Base-by-base conservation (phyloP, 345 rosid genomes). In the Gossypium australe region DNA sequence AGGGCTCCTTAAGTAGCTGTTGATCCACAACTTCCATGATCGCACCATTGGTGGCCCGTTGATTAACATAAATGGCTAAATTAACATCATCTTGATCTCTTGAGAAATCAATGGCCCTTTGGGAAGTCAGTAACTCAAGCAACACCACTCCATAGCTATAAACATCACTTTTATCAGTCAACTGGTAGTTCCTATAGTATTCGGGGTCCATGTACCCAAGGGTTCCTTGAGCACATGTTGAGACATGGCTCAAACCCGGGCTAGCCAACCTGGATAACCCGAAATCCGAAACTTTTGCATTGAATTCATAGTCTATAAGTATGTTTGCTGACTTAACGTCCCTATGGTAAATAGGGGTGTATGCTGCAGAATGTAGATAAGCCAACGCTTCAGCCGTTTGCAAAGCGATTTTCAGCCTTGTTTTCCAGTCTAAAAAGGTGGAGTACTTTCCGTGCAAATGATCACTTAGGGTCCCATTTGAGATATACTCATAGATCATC, bases 191-290 rank as follows among this genome's bases (percentile, higher is more conserved):
- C 17, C 87, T 82, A 51, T 85, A 89, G 79, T 87, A 87, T 27
- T 87, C 90, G 8, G 89, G 90, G 72, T 89, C 93, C 57, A 89
- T 69, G 82, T 89, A 89, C 14, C 93, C 93, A 1, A 89, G 58
- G 9, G 93, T 87, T 17, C 91, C 93, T 34, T 86, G 91, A 34
- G 90, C 91, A 77, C 90, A 87, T 16, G 93, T 87, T 7, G 93
- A 87, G 16, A 87, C 89, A 75, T 89, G 93, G 66, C 89, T 87
- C 44, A 87, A 78, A 20, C 87, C 93, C 0, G 89, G 89, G 11
- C 16, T 60, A 72, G 93, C 93, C 56, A 87, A 75, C 44, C 93
- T 81, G 2, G 93, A 89, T 47, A 89, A 81, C 6, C 90, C 93
- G 9, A 89, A 89, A 73, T 87, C 91, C 0, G 88, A 69, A 16